Evolutionary conservation across 352 stramenopile genomes (phyloP), one percentile per base, ranked within the genome.

Genomic region (Globisporangium spiculum): DNA sequence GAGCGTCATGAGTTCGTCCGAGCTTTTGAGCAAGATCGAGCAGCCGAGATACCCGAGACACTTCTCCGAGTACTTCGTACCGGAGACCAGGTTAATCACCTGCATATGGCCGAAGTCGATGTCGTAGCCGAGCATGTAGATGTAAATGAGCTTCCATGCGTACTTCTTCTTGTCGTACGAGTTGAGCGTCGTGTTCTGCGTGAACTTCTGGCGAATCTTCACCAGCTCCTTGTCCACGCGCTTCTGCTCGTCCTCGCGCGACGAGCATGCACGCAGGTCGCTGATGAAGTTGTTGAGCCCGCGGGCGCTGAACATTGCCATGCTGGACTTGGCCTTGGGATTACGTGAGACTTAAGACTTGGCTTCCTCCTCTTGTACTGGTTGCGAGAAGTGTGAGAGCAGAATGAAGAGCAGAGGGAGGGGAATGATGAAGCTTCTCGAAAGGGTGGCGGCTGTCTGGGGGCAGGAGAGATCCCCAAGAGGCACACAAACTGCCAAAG

Each of bases 121-220:
- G 79, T 99, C 97, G 78, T 99, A 99, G 65, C 97, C 97, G 57
- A 99, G 79, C 81, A 99, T 98, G 79, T 98, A 98, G 78, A 99
- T 99, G 82, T 99, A 99, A 30, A 99, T 97, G 66, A 99, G 82
- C 84, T 99, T 99, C 97, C 97, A 99, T 58, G 98, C 96, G 79
- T 99, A 99, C 79, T 99, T 99, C 76, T 99, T 99, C 65, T 97
- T 90, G 77, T 99, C 93, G 77, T 99, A 99, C 52, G 90, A 96
- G 69, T 93, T 96, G 38, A 99, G 78, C 44, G 74, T 65, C 38
- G 81, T 79, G 18, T 77, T 83, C 58, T 92, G 86, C 60, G 93
- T 98, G 79, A 99, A 99, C 73, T 99, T 98, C 69, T 97, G 90
- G 14, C 97, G 94, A 69, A 99, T 98, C 75, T 99, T 99, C 56